These are phyloP conservation scores for Mortierella sp. DNA, from an alignment of 371 early-diverging fungal genomes.

Conservation along the genomic window DNA sequence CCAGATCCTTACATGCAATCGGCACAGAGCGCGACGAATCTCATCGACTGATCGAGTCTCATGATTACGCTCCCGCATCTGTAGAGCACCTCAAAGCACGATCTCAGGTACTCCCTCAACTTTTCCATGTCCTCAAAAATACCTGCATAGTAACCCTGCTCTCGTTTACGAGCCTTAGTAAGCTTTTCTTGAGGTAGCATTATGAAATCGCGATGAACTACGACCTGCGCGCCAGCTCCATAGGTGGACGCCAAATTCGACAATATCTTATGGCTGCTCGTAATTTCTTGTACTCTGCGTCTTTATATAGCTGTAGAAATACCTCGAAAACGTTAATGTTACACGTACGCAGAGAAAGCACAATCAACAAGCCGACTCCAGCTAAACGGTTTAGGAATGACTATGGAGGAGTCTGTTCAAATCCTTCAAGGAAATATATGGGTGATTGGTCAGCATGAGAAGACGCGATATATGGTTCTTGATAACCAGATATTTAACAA, in stretches of 20 bases:
- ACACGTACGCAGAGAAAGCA: slow-evolving; percentile 18
- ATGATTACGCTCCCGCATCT: slow-evolving; percentile 18
- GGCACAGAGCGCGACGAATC: neutral
- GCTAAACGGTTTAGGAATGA: slow-evolving; percentile 4
- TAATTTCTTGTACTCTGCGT: slow-evolving; percentile 10
- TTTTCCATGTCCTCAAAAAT: slow-evolving; percentile 26
- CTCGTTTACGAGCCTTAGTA: neutral
- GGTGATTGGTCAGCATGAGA: slow-evolving; percentile 18
- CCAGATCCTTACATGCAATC: neutral
- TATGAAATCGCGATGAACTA: slow-evolving; percentile 14
- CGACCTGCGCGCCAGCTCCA: slow-evolving; percentile 21
- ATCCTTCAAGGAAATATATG: slow-evolving; percentile 7
- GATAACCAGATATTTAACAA: slow-evolving; percentile 14
- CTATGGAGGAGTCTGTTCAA: neutral
- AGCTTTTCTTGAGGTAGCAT: slow-evolving; percentile 7
- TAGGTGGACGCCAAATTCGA: neutral
- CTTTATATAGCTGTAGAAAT: slow-evolving; percentile 26
- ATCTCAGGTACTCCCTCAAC: slow-evolving; percentile 30
- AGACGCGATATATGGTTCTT: slow-evolving; percentile 27
- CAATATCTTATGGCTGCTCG: neutral
- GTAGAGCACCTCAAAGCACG: slow-evolving; percentile 31
- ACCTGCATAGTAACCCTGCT: neutral
- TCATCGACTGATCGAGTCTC: neutral
- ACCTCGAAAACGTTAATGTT: slow-evolving; percentile 23
- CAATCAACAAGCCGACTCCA: slow-evolving; percentile 11